These are phyloP conservation scores for Eutrema salsugineum DNA, from an alignment of 441 rosid species.

Conservation along the genomic window DNA sequence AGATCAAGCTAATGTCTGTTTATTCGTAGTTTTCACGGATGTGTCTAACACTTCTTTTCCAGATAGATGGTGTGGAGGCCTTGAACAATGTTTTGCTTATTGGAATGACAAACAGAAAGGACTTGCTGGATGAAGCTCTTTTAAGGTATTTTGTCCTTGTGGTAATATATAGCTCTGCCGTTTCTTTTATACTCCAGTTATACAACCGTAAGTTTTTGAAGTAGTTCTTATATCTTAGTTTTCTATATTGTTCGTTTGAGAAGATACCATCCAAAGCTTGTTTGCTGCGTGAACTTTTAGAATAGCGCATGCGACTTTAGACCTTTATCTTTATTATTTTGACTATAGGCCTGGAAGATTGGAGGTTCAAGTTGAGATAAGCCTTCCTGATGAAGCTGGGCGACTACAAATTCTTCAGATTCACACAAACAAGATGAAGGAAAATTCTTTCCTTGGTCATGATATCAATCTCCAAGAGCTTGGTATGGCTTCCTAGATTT, in stretches of 20 bases:
- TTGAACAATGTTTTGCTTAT: constrained; percentile 95
- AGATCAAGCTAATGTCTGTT: constrained; percentile 5
- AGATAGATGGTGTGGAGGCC: constrained; percentile 99
- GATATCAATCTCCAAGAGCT: constrained; percentile 92
- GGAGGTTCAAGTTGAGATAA: constrained; percentile 99
- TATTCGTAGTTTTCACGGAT: neutral
- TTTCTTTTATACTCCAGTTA: neutral
- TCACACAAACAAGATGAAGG: constrained; percentile 98
- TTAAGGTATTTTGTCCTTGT: constrained; percentile 55
- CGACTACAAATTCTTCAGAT: constrained; percentile 95
- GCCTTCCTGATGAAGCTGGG: constrained; percentile 99
- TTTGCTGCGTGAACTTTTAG: neutral
- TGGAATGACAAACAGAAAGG: constrained; percentile 99
- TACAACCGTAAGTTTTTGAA: neutral
- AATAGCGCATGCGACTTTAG: neutral
- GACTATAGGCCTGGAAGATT: constrained; percentile 81
- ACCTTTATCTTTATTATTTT: constrained; percentile 15
- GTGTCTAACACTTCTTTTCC: constrained; percentile 34
- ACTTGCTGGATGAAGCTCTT: constrained; percentile 99
- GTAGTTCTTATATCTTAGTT: neutral
- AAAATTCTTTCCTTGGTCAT: constrained; percentile 87
- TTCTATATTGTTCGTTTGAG: neutral
- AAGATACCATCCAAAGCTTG: neutral
- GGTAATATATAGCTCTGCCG: neutral
- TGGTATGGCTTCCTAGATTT: constrained; percentile 46